phyloP scores from a whole-genome alignment of 805 yeast genomes.

The Ogataea methylovora region DNA sequence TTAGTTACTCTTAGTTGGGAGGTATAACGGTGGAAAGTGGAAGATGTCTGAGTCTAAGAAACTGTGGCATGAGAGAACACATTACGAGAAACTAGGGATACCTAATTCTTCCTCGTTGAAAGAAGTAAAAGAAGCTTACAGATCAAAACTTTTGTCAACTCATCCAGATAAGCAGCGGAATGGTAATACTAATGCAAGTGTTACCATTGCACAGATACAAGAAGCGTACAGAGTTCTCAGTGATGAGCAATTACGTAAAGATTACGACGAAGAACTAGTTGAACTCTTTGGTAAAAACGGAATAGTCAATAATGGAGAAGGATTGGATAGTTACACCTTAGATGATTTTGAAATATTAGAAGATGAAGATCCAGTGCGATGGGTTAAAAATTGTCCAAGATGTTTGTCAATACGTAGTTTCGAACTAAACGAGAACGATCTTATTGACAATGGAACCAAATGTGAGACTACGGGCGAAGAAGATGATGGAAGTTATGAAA shows the following conservation, averaged over 20 bases:
- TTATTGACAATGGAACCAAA: conserved; percentile 43
- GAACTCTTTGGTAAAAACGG: conserved; percentile 29
- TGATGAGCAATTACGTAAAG: conserved; percentile 28
- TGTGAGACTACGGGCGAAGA: background rate
- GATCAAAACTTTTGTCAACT: conserved; percentile 42
- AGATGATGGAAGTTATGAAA: conserved; percentile 41
- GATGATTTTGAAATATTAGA: conserved; percentile 43
- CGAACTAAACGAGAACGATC: conserved; percentile 48
- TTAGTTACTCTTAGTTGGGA: too few species aligned
- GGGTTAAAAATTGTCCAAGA: conserved; percentile 57
- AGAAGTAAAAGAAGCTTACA: conserved; percentile 60
- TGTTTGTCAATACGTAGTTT: conserved; percentile 51
- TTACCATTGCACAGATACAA: conserved; percentile 46
- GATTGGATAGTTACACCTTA: conserved; percentile 59
- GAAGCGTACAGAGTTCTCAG: conserved; percentile 56
- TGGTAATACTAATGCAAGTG: too few species aligned
- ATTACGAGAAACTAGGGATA: conserved; percentile 57
- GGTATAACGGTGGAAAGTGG: too few species aligned
- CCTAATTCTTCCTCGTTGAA: conserved; percentile 25
- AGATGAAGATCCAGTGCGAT: conserved; percentile 24
- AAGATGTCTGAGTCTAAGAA: too few species aligned
- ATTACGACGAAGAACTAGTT: conserved; percentile 46
- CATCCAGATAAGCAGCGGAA: conserved; percentile 76
- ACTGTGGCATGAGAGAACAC: background rate
- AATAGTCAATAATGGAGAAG: conserved; percentile 46